These are phyloP conservation scores for Carex sylvatica DNA, from an alignment of 202 grass and related monocot species.

Conservation along the genomic window DNA sequence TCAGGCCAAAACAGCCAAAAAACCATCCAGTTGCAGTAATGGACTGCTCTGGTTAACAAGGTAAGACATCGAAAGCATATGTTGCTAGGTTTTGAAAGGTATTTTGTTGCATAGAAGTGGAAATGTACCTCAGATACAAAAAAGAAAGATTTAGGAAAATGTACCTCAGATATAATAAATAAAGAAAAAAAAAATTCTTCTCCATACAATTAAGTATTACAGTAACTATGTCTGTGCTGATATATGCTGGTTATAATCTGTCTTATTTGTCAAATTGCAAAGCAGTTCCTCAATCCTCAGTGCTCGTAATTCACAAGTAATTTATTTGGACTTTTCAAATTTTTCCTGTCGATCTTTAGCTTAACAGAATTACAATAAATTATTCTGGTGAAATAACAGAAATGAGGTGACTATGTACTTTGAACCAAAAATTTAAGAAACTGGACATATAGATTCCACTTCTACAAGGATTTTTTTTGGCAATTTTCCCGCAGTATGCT, in stretches of 20 bases:
- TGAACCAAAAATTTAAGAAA: not conserved
- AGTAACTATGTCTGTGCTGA: not conserved
- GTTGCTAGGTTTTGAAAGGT: not conserved
- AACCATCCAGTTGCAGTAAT: slow-evolving; percentile 33
- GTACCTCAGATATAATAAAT: not conserved
- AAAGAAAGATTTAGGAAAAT: no score
- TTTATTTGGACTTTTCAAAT: not conserved
- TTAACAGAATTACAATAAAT: not conserved
- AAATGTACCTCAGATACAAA: not conserved
- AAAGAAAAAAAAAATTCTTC: not conserved
- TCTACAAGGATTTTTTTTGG: not conserved
- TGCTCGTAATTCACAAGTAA: not conserved
- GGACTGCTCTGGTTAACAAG: slow-evolving; percentile 38
- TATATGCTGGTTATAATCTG: not conserved
- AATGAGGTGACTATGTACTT: not conserved
- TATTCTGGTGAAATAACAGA: slow-evolving; percentile 1
- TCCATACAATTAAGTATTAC: not conserved
- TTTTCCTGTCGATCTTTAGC: not conserved
- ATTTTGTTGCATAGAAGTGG: not conserved
- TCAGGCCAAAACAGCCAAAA: slow-evolving; percentile 28
- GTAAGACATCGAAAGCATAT: slow-evolving; percentile 12
- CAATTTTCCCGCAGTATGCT: not conserved
- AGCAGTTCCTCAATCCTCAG: not conserved
- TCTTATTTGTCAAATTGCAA: not conserved
- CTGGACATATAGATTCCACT: not conserved